Base-by-base conservation (phyloP, 257 asterid species). In the Fraxinus quadrangulata region DNA sequence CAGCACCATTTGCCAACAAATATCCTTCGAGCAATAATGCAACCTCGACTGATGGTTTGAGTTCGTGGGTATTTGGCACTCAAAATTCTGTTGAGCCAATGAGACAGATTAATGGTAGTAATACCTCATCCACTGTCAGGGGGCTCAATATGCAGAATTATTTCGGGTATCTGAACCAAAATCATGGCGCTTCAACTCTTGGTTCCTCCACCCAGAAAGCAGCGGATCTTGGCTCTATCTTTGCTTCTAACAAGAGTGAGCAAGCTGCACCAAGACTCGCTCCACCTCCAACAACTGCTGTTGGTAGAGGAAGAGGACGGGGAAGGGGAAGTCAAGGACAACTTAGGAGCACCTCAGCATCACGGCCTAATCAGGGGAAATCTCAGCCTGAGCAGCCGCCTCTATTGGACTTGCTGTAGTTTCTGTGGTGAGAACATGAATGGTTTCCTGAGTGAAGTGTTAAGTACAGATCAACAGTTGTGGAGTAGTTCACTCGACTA, bases 221-320 rank as follows among this genome's bases (percentile, higher is more conserved):
- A 63, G 70, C 86, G 37, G 93, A 90, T 85, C 71, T 96, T 82
- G 94, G 89, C 73, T 89, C 99, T 16, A 92, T 96, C 42, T 96
- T 96, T 85, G 85, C 92, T 79, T 26, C 91, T 5, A 90, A 79
- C 93, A 92, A 83, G 86, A 90, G 84, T 67, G 97, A 91, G 78
- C 90, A 87, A 31, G 42, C 79, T 71, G 97, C 95, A 61, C 94
- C 84, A 61, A 90, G 95, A 87, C 94, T 93, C 72, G 98, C 98
- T 84, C 99, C 99, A 6, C 99, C 97, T 56, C 99, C 99, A 23
- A 75, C 88, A 23, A 83, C 89, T 72, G 89, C 96, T 16, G 94
- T 92, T 45, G 94, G 97, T 77, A 83, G 96, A 85, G 98, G 89
- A 73, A 87, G 98, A 82, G 98, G 97, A 67, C 90, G 94, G 77